A percentile compares a stretch with the other conserved stretches of the same genome.
These are phyloP conservation scores for Diaporthe batatas DNA, from an alignment of 2,329 filamentous ascomycete species.

Conservation along the genomic window DNA sequence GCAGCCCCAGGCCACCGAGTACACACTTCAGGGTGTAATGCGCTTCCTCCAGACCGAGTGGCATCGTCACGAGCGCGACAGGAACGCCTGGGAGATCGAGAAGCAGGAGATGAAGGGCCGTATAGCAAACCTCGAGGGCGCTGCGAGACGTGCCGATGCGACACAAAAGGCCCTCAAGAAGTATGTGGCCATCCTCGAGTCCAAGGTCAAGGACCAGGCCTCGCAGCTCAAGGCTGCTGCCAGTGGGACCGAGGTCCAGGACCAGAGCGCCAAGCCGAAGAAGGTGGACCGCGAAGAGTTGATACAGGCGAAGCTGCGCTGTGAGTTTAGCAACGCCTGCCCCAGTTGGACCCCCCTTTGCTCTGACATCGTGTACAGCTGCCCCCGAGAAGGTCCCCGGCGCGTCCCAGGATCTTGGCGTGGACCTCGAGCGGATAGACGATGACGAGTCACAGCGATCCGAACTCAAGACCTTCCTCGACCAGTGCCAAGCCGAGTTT, in stretches of 20 bases:
- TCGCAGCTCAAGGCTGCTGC: slow-evolving; percentile 73
- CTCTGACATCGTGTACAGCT: slow-evolving; percentile 51
- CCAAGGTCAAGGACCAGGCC: slow-evolving; percentile 86
- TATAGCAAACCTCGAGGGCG: slow-evolving; percentile 94
- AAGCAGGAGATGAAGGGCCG: slow-evolving; percentile 98
- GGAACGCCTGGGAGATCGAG: slow-evolving; percentile 99
- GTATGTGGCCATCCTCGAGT: slow-evolving; percentile 90
- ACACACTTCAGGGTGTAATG: slow-evolving; percentile 86
- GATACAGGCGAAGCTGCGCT: slow-evolving; percentile 68
- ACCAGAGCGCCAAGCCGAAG: slow-evolving; percentile 58
- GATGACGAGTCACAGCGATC: slow-evolving; percentile 66
- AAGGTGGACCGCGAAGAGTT: slow-evolving; percentile 64
- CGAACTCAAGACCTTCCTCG: slow-evolving; percentile 72
- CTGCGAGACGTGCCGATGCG: slow-evolving; percentile 86
- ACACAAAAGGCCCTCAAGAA: slow-evolving; percentile 90
- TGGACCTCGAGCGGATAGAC: slow-evolving; percentile 59
- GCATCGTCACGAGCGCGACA: slow-evolving; percentile 97
- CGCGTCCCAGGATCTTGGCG: slow-evolving; percentile 58
- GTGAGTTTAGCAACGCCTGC: slow-evolving; percentile 54
- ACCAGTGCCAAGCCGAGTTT: slow-evolving; percentile 75
- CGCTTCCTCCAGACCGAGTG: slow-evolving; percentile 99
- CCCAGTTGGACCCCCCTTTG: no score
- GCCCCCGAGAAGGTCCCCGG: slow-evolving; percentile 56
- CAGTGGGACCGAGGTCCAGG: slow-evolving; percentile 50
- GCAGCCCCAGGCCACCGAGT: slow-evolving; percentile 71